Conservation (phyloP, 306 rosid species). For the Senna tora region DNA sequence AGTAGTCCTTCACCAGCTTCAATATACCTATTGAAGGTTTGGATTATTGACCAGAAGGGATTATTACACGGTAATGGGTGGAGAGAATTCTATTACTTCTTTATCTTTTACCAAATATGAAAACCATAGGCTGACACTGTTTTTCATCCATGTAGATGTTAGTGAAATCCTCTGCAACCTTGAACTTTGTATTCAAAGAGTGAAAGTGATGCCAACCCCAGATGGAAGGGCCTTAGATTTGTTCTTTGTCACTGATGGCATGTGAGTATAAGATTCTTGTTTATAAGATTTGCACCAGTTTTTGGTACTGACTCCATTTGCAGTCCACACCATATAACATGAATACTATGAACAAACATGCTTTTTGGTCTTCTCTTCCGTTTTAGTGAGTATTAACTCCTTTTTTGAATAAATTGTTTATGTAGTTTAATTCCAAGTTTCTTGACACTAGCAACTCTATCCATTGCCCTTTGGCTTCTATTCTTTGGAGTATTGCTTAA, state of each 20-base stretch:
- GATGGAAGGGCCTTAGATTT: slow-evolving; percentile 83
- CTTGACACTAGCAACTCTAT: background rate
- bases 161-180: slow-evolving; percentile 77
- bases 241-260: slow-evolving; percentile 78
- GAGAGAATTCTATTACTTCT: slow-evolving; percentile 2
- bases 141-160: slow-evolving; percentile 54
- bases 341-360: background rate
- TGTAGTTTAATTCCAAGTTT: background rate
- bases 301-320: background rate
- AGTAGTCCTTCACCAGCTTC: slow-evolving; percentile 52
- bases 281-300: slow-evolving; percentile 2
- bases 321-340: background rate
- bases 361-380: background rate
- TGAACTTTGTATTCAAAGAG: slow-evolving; percentile 74
- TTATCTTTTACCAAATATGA: slow-evolving; percentile 10
- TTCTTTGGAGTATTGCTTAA: background rate
- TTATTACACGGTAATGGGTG: slow-evolving; percentile 63
- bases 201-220: slow-evolving; percentile 91
- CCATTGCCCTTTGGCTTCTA: background rate
- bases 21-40: slow-evolving; percentile 64
- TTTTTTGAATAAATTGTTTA: background rate
- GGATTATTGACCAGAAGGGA: slow-evolving; percentile 73
- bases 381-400: background rate
- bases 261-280: slow-evolving; percentile 59
- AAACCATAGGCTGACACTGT: slow-evolving; percentile 29